Conservation (phyloP, 768 basidiomycete genomes). For the Plicaturopsis crispa region DNA sequence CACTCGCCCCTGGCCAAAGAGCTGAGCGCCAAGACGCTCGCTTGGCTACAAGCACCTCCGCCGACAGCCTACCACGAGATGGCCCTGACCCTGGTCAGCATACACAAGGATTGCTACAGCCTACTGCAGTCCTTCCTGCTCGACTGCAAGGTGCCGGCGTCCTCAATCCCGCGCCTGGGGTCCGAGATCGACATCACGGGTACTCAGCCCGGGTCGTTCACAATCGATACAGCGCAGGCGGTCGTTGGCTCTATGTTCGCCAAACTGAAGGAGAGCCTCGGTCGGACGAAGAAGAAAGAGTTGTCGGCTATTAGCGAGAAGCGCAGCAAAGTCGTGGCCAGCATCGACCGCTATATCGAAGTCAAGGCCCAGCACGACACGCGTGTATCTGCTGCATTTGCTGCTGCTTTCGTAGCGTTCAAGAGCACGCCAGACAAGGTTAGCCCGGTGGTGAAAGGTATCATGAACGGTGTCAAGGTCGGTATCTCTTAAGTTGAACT, state of each 20-base stretch:
- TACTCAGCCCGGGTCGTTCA: conserved; percentile 59
- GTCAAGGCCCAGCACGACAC: conserved; percentile 82
- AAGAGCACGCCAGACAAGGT: conserved; percentile 85
- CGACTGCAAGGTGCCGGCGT: conserved; percentile 82
- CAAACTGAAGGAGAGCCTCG: conserved; percentile 66
- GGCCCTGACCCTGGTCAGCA: conserved; percentile 70
- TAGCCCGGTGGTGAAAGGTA: conserved; percentile 91
- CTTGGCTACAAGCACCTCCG: conserved; percentile 66
- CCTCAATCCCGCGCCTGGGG: conserved; percentile 74
- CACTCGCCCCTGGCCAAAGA: conserved; percentile 53
- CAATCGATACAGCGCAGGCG: conserved; percentile 67
- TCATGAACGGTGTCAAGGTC: conserved; percentile 98
- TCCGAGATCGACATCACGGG: conserved; percentile 71
- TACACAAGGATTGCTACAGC: conserved; percentile 70
- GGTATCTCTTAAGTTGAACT: conserved; percentile 11
- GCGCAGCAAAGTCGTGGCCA: conserved; percentile 55
- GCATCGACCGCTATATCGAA: conserved; percentile 73
- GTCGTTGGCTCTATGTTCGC: conserved; percentile 67
- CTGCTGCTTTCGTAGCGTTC: conserved; percentile 86
- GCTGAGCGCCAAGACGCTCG: conserved; percentile 59
- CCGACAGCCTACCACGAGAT: conserved; percentile 89
- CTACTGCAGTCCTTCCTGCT: conserved; percentile 76
- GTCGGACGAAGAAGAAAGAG: conserved; percentile 74
- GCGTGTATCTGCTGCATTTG: conserved; percentile 83
- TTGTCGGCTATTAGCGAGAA: conserved; percentile 70